These are phyloP conservation scores for Oldenlandia corymbosa DNA, from an alignment of 257 asterid genomes.

Conservation along the genomic window DNA sequence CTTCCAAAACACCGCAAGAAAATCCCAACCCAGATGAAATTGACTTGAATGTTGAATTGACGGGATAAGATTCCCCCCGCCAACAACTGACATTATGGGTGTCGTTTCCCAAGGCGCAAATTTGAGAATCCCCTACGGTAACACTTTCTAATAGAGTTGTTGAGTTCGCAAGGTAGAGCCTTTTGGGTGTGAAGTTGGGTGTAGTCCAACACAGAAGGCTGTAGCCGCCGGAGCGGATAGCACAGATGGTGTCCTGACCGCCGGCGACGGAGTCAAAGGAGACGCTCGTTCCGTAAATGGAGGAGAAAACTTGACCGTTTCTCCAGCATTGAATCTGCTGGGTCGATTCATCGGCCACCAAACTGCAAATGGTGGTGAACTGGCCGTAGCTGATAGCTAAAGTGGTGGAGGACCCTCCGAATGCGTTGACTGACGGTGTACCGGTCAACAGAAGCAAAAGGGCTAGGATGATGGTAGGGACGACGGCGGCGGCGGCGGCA, in stretches of 20 bases:
- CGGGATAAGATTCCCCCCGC: constrained; percentile 38
- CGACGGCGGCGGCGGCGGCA: constrained; percentile 24
- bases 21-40: constrained; percentile 67
- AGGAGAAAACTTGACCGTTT: constrained; percentile 22
- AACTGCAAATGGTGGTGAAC: constrained; percentile 52
- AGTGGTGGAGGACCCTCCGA: constrained; percentile 68
- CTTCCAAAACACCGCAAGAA: constrained; percentile 51
- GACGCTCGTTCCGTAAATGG: constrained; percentile 32
- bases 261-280: constrained; percentile 75
- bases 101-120: constrained; percentile 46
- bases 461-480: constrained; percentile 12
- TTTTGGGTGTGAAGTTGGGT: constrained; percentile 31
- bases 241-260: constrained; percentile 58
- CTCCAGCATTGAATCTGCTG: constrained; percentile 70
- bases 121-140: constrained; percentile 54
- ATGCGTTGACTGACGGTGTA: constrained; percentile 36
- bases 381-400: constrained; percentile 64
- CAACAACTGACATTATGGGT: constrained; percentile 44
- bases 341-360: constrained; percentile 46
- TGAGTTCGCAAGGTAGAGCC: constrained; percentile 41
- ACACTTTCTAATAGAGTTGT: constrained; percentile 38
- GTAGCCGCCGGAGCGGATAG: constrained; percentile 57
- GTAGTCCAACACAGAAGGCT: constrained; percentile 66
- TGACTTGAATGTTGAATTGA: constrained; percentile 20
- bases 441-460: constrained; percentile 10